phyloP scores from a whole-genome alignment of 2,329 filamentous ascomycete genomes.

The Blastomyces silverae region DNA sequence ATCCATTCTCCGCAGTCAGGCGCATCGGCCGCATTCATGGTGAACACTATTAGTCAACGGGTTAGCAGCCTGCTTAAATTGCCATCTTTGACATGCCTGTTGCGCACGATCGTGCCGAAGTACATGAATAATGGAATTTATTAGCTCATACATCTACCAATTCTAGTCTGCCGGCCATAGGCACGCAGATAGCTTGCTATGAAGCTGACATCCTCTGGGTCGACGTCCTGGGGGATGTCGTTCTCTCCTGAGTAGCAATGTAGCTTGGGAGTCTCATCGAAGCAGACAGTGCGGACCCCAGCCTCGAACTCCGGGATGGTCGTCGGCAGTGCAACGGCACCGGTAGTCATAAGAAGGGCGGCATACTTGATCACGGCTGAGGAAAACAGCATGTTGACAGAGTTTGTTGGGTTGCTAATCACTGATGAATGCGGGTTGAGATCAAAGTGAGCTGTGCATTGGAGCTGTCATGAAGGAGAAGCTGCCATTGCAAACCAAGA shows the following conservation, averaged over 20 bases:
- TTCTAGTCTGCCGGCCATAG: slow-evolving; percentile 10
- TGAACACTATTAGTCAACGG: slow-evolving; percentile 10
- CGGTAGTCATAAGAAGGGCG: not conserved
- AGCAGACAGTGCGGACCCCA: not conserved
- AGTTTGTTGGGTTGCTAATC: not conserved
- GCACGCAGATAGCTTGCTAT: slow-evolving; percentile 11
- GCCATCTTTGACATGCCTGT: not conserved
- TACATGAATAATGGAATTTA: not conserved
- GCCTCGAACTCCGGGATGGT: not conserved
- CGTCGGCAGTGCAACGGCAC: not conserved
- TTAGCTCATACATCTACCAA: slow-evolving; percentile 10
- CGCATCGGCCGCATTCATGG: slow-evolving; percentile 13
- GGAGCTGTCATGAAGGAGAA: not conserved
- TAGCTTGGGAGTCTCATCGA: slow-evolving; percentile 1
- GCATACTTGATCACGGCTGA: not conserved
- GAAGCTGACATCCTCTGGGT: not conserved
- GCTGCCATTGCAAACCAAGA: not conserved
- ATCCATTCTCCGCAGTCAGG: slow-evolving; percentile 15
- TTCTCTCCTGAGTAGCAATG: slow-evolving; percentile 7
- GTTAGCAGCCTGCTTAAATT: not conserved
- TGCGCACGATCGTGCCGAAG: not conserved
- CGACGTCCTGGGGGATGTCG: slow-evolving; percentile 8
- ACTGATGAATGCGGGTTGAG: not conserved
- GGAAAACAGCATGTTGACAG: slow-evolving; percentile 7
- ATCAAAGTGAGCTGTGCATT: not conserved